Base-by-base conservation (phyloP, 192 early-diverging fungal genomes). In the Phycomyces nitens region DNA sequence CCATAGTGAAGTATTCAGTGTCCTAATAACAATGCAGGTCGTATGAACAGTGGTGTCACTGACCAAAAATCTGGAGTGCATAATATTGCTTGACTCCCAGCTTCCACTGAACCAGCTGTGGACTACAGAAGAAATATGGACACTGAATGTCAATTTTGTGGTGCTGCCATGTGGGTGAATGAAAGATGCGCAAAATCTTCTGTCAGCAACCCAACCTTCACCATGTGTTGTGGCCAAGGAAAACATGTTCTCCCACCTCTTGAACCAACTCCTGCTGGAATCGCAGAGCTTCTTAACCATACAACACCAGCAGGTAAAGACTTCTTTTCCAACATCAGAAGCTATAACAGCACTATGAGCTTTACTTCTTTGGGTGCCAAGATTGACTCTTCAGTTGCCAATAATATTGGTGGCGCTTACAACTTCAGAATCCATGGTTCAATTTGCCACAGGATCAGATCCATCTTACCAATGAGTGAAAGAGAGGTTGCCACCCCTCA, bases 281-380 rank as follows among this genome's bases (percentile, higher is more conserved):
- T 55, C 12, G 5, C 2, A 10, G 23, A 55, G 7, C 23, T 55
- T 24, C 23, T 55, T 12, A 21, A 9, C 5, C 2, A 8, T 9
- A 24, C 22, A 10, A 22, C 22, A 7, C 22, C 22, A 24, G 7
- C 3, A 27, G 5, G 22, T 10, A 55, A 24, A 24, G 24, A 55
- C 7, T 55, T 55, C 16, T 26, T 7, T 5, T 9, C 3, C 5
- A 55, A 55, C 24, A 12, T 55, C 5, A 22, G 53, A 55, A 6
- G 22, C 4, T 55, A 22, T 22, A 55, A 55, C 24, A 55, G 24
- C 27, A 15, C 53, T 55, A 12, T 55, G 5, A 15, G 53, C 12
- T 55, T 55, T 15, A 55, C 53, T 55, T 55, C 53, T 24, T 55
- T 55, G 16, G 53, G 53, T 15, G 12, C 5, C 5, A 55, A 55